Base-by-base conservation (phyloP, 495 filamentous ascomycete species). In the Penicillium crystallinum region DNA sequence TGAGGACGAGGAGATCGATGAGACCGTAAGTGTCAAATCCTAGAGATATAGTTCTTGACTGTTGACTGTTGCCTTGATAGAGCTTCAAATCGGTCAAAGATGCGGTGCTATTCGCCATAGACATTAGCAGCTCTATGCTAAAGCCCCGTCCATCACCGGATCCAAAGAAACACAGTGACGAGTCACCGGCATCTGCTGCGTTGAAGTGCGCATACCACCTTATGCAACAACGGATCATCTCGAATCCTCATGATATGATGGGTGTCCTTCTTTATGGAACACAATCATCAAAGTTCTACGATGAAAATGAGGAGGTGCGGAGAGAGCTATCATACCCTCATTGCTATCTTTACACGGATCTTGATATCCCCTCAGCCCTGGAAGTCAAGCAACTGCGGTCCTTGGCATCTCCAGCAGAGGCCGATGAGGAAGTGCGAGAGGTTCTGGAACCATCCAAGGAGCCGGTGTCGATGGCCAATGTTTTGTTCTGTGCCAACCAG, bases 191-290 rank as follows among this genome's bases (percentile, higher is more conserved):
- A 1, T 78, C 83, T 2, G 91, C 95, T 15, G 91, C 95, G 6
- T 76, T 99, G 22, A 95, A 95, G 75, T 96, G 91, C 63, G 92
- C 95, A 46, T 95, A 96, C 59, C 81, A 88, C 47, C 78, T 99
- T 47, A 96, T 97, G 86, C 91, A 97, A 71, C 92, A 96, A 70
- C 86, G 95, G 51, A 97, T 99, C 59, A 97, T 99, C 62, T 91
- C 91, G 2, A 91, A 91, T 55, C 95, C 95, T 0, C 89, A 85
- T 62, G 93, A 97, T 58, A 95, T 97, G 92, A 96, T 99, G 75
- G 92, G 92, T 3, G 86, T 99, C 8, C 66, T 99, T n/a, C 80
- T 99, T 7, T 97, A 93, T 55, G 90, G 91, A 11, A 97, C 92
- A 0, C 77, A 95, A 65, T 80, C 89, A 63, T 88, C 90, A 15